phyloP scores from a whole-genome alignment of 2,329 filamentous ascomycete species.

The Aphanocladium album region DNA sequence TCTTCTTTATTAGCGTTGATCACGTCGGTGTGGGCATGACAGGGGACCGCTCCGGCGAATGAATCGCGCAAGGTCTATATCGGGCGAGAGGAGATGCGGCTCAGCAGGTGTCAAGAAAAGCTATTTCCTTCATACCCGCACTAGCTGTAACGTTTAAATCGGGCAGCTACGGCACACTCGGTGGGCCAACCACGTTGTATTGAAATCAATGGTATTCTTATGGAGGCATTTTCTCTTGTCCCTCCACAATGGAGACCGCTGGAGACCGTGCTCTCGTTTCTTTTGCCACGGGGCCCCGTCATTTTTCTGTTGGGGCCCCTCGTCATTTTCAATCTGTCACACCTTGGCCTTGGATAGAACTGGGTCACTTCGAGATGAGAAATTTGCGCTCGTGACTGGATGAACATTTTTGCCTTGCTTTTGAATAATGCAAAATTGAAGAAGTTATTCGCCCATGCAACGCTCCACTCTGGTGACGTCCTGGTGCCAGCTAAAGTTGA shows the following conservation, averaged over 20 bases:
- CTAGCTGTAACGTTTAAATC: slow-evolving; percentile 12
- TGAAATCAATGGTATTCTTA: background rate
- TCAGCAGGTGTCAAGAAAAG: background rate
- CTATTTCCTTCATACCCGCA: slow-evolving; percentile 8
- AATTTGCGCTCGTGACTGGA: background rate
- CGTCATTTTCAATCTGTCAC: background rate
- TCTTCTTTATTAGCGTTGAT: background rate
- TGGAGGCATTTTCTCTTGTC: background rate
- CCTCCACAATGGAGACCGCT: slow-evolving; percentile 7
- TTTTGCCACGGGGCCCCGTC: slow-evolving; percentile 9
- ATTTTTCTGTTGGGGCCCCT: slow-evolving; percentile 4
- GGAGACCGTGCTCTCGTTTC: background rate
- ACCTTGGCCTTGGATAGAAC: background rate
- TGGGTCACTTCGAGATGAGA: background rate
- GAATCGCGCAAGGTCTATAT: slow-evolving; percentile 9
- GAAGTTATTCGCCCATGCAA: background rate
- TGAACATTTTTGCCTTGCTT: background rate
- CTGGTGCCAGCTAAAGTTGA: background rate
- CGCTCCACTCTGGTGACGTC: slow-evolving; percentile 4
- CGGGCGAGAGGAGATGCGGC: slow-evolving; percentile 8
- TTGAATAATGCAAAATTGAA: background rate
- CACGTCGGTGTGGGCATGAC: background rate
- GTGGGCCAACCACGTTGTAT: slow-evolving; percentile 8
- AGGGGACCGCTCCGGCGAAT: background rate
- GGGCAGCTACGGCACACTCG: slow-evolving; percentile 2